A percentile compares a stretch with the other conserved stretches of the same genome.
These are phyloP conservation scores for Coemansia sp. DNA, from an alignment of 192 early-diverging fungal species.

Conservation along the genomic window DNA sequence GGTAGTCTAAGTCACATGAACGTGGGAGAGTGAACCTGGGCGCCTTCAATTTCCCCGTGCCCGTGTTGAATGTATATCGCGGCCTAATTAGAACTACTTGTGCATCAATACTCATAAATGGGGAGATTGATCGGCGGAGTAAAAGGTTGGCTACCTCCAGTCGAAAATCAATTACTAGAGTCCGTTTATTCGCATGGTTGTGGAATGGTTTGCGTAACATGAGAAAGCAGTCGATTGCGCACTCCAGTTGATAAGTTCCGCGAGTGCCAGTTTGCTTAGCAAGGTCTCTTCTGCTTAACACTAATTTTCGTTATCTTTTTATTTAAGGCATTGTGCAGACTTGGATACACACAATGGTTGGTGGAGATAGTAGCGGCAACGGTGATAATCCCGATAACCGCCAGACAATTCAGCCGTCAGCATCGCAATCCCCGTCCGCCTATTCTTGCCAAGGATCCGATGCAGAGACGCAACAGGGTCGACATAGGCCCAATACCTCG, in stretches of 20 bases:
- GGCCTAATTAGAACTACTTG: background rate
- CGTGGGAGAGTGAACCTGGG: background rate
- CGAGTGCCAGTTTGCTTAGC: background rate
- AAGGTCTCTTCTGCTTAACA: background rate
- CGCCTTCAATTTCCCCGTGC: background rate
- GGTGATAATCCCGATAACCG: background rate
- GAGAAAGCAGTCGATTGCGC: background rate
- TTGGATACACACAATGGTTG: background rate
- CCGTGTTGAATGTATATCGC: background rate
- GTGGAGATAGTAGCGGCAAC: background rate
- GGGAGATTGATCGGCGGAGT: background rate
- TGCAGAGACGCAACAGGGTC: background rate
- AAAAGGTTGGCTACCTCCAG: background rate
- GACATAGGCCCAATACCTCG: background rate
- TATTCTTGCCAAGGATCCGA: background rate
- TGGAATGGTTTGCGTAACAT: background rate
- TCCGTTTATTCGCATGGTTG: background rate
- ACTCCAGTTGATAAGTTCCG: background rate
- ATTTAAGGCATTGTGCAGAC: background rate
- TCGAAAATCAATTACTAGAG: background rate
- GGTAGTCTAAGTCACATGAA: background rate
- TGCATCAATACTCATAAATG: background rate
- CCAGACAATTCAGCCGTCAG: background rate
- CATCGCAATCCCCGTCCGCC: background rate
- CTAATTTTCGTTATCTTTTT: background rate